A percentile compares a stretch with the other conserved stretches of the same genome.
Conservation (phyloP, 164 flowering plant genomes). For the Cinnamomum chago region DNA sequence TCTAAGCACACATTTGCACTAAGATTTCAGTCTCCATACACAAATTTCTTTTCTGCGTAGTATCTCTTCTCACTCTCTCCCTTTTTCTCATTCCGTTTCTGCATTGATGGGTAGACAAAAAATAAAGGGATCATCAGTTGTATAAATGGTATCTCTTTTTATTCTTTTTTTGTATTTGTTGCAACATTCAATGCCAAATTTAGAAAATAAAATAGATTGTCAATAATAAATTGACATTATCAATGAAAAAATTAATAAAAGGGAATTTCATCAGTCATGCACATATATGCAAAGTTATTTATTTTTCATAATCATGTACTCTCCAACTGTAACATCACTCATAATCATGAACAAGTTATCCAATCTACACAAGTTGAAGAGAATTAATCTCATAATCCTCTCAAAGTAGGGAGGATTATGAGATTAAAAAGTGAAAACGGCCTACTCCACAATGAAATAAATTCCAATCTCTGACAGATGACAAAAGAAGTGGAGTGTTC, state of each 20-base stretch:
- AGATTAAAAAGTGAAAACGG: too few relatives aligned
- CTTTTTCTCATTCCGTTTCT: conserved; percentile 79
- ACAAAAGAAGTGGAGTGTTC: too few relatives aligned
- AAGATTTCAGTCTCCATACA: conserved; percentile 40
- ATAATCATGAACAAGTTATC: too few relatives aligned
- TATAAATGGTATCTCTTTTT: not conserved
- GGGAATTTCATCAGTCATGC: not conserved
- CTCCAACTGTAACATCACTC: too few relatives aligned
- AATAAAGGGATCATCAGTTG: not conserved
- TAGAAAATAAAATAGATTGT: not conserved
- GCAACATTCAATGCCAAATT: not conserved
- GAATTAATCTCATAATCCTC: too few relatives aligned
- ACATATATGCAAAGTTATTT: not conserved
- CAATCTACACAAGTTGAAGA: too few relatives aligned
- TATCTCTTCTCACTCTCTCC: conserved; percentile 64
- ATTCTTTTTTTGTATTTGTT: not conserved
- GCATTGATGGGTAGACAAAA: conserved; percentile 12
- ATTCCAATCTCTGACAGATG: too few relatives aligned
- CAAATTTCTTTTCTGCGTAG: conserved; percentile 58
- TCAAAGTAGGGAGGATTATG: too few relatives aligned
- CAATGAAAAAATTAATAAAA: not conserved
- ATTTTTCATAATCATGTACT: too few relatives aligned
- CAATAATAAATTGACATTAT: not conserved
- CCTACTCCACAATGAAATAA: too few relatives aligned
- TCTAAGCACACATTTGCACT: not conserved